Percentiles rank a stretch among this genome's conserved stretches.
These are phyloP conservation scores for Microdochium bolleyi DNA, from an alignment of 2,329 filamentous ascomycete genomes.

Conservation along the genomic window DNA sequence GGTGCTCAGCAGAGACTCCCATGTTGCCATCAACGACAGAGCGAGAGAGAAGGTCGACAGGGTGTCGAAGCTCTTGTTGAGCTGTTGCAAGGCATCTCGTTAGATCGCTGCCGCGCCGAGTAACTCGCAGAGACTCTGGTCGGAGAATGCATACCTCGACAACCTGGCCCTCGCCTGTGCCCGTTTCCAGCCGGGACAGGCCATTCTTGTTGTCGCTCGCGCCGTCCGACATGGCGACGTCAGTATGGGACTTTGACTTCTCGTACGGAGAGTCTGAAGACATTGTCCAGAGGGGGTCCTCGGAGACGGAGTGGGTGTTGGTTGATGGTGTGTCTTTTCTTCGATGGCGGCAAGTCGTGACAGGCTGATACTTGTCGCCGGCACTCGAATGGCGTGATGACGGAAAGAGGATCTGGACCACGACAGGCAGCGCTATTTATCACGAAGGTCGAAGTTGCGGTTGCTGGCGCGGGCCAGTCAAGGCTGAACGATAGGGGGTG, in stretches of 20 bases:
- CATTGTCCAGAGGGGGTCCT: neutral
- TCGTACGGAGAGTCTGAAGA: neutral
- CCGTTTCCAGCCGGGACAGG: neutral
- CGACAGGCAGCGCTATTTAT: too few relatives aligned
- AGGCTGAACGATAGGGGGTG: too few relatives aligned
- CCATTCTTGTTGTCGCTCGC: neutral
- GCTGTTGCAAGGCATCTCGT: neutral
- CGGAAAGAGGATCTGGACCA: too few relatives aligned
- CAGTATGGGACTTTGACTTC: neutral
- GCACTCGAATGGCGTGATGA: too few relatives aligned
- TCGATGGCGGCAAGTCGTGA: too few relatives aligned
- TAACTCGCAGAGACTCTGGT: neutral
- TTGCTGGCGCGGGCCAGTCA: too few relatives aligned
- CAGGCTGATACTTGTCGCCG: too few relatives aligned
- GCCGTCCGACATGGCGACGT: neutral
- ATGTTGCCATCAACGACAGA: neutral
- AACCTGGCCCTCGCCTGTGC: neutral
- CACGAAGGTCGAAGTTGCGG: too few relatives aligned
- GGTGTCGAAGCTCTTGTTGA: neutral
- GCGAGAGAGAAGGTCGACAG: neutral
- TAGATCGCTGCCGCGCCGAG: neutral
- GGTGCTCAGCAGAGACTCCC: neutral
- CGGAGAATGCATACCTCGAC: neutral
- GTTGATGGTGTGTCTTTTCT: too few relatives aligned
- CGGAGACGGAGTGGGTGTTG: too few relatives aligned